These are phyloP conservation scores for Globisporangium recalcitrans DNA, from an alignment of 352 stramenopile genomes.

Conservation along the genomic window DNA sequence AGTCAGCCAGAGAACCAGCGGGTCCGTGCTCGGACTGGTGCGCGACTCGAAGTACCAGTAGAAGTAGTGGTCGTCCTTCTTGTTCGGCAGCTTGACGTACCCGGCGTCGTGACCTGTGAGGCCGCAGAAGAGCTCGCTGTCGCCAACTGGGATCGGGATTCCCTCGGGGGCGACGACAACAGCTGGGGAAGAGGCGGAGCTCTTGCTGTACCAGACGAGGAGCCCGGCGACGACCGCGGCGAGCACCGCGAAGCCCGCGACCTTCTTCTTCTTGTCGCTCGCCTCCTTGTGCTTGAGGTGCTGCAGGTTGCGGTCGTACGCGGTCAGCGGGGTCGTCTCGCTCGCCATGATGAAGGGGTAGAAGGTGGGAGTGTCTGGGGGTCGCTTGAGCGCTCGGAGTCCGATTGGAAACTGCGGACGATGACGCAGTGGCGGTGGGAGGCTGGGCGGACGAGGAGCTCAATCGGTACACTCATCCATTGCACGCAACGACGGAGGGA, in stretches of 20 bases:
- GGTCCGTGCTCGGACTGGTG: slow-evolving; percentile 19
- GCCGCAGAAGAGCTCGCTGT: slow-evolving; percentile 23
- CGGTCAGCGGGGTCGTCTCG: slow-evolving; percentile 14
- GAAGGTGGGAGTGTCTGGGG: neutral
- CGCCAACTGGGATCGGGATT: slow-evolving; percentile 4
- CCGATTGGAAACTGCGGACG: neutral
- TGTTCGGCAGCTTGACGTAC: slow-evolving; percentile 31
- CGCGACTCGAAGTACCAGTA: slow-evolving; percentile 47
- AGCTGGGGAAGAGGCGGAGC: neutral
- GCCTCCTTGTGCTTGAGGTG: slow-evolving; percentile 12
- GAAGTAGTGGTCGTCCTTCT: slow-evolving; percentile 45
- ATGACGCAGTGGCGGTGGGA: neutral
- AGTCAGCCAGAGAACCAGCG: slow-evolving; percentile 39
- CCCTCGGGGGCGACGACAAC: neutral
- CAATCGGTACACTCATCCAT: neutral
- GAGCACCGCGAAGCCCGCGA: slow-evolving; percentile 12
- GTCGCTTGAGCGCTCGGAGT: neutral
- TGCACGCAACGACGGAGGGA: neutral
- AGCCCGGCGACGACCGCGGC: slow-evolving; percentile 3
- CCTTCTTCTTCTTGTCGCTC: slow-evolving; percentile 18
- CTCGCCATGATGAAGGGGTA: neutral
- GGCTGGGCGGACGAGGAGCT: neutral
- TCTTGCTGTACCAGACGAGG: slow-evolving; percentile 16
- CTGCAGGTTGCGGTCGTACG: slow-evolving; percentile 20
- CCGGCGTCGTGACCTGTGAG: slow-evolving; percentile 23